Percentiles rank a stretch among this genome's conserved stretches.
Evolutionary conservation across 257 asterid genomes (phyloP).

Genomic region (Anisodus acutangulus): DNA sequence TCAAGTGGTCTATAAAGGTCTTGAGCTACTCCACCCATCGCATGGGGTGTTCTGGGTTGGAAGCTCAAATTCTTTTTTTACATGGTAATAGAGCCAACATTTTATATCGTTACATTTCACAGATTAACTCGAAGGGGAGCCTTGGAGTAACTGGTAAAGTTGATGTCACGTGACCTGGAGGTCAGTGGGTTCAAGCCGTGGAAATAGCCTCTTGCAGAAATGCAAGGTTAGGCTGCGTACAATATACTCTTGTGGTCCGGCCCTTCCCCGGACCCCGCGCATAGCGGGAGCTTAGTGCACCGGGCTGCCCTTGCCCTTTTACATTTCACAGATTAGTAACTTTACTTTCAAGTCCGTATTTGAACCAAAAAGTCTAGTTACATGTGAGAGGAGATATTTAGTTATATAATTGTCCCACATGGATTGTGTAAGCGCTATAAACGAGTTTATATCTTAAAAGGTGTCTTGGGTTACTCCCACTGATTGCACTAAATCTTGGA

Average conservation of each 20-base stretch:
- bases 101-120: not conserved
- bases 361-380: not conserved
- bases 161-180: not conserved
- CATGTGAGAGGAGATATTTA: not conserved
- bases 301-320: too few species aligned
- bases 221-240: too few species aligned
- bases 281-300: too few species aligned
- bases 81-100: not conserved
- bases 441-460: not conserved
- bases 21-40: slow-evolving; percentile 14
- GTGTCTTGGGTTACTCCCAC: not conserved
- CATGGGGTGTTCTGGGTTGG: not conserved
- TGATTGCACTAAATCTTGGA: not conserved
- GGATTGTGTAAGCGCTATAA: not conserved
- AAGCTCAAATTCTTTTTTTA: not conserved
- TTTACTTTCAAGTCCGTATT: slow-evolving; percentile 16
- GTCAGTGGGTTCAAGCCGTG: not conserved
- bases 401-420: not conserved
- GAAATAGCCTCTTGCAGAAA: too few species aligned
- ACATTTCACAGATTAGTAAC: not conserved
- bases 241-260: too few species aligned
- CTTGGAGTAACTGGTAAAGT: not conserved
- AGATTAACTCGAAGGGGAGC: not conserved
- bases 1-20: not conserved
- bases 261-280: too few species aligned